Base-by-base conservation (phyloP, 192 early-diverging fungal genomes). In the Linnemannia exigua region DNA sequence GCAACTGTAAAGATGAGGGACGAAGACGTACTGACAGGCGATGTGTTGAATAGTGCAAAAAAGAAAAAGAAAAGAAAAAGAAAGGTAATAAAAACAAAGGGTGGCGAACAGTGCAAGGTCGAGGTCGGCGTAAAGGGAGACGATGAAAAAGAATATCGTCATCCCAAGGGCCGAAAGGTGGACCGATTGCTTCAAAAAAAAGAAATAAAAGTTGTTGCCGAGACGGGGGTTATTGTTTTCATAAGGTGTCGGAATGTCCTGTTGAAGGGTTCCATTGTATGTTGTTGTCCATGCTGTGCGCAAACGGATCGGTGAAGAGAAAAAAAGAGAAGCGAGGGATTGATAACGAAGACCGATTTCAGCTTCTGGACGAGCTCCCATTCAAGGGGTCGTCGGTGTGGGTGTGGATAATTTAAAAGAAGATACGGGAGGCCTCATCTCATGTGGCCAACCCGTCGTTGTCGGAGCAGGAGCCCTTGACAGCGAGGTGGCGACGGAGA, bases 401-500 rank as follows among this genome's bases (percentile, higher is more conserved):
- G n/a, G n/a, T n/a, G n/a, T 69, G 74, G 41, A 46, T 70, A 75
- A 76, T 79, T 85, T 79, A 85, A 84, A 79, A 67, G 68, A n/a
- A 52, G 54, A n/a, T n/a, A 66, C 51, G 36, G 44, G 74, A 73
- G 83, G 83, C 83, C 83, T 75, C 84, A 86, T 80, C 70, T 85
- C 83, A 85, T n/a, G 84, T 86, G 69, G 84, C 79, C 33, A 77
- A 70, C 70, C 84, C 79, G 44, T 70, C 78, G 67, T 87, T 87
- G 72, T 82, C 80, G 66, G 76, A 70, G 76, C 80, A 87, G 73
- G 79, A 74, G 51, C 72, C 82, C 78, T 76, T 81, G 50, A 81
- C 87, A 78, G 79, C 79, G 66, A 81, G 84, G 83, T 95, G 94
- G 63, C 94, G 87, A 67, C 87, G 88, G 70, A 94, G 85, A 28